Base-by-base conservation (phyloP, 352 stramenopile genomes). In the Blastocystis sp. region DNA sequence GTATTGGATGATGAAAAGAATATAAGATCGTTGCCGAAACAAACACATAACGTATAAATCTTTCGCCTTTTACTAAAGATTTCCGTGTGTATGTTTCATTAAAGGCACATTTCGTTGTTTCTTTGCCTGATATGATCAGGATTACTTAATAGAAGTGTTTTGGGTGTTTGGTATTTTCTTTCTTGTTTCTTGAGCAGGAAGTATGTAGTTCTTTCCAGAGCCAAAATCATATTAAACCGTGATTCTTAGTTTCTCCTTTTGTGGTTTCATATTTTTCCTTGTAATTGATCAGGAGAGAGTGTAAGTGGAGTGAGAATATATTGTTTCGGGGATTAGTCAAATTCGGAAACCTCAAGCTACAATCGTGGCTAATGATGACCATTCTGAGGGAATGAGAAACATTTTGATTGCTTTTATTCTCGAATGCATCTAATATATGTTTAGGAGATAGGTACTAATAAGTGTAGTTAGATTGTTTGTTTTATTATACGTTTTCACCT, bases 51-150 rank as follows among this genome's bases (percentile, higher is more conserved):
- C 68, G 68, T 79, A 79, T 79, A 79, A 79, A 79, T 79, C 68
- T 79, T 79, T 79, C 68, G 68, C 68, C 68, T 79, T 79, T 79
- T 79, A 79, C 68, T 79, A 79, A 79, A 79, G 68, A 79, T 79
- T 79, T 79, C 68, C 68, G 68, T 79, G 68, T 79, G 68, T 79
- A 58, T 59, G 44, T 79, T 79, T 79, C 68, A 62, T 37, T 79
- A 40, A 79, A 79, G 68, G 68, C 68, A 79, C 68, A 79, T 57
- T 59, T 59, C n/a, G 42, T 30, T 79, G 44, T 79, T 79, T 79
- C 37, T 79, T 79, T 58, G 44, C 68, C 68, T 79, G 51, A 48
- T 79, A 79, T 79, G 17, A 79, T 48, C 51, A 79, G 68, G 68
- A 33, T 33, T 35, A 22, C 35, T 79, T 44, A 79, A 40, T 59